Base-by-base conservation (phyloP, 2,329 filamentous ascomycete species). In the Rhynchosporium secalis region DNA sequence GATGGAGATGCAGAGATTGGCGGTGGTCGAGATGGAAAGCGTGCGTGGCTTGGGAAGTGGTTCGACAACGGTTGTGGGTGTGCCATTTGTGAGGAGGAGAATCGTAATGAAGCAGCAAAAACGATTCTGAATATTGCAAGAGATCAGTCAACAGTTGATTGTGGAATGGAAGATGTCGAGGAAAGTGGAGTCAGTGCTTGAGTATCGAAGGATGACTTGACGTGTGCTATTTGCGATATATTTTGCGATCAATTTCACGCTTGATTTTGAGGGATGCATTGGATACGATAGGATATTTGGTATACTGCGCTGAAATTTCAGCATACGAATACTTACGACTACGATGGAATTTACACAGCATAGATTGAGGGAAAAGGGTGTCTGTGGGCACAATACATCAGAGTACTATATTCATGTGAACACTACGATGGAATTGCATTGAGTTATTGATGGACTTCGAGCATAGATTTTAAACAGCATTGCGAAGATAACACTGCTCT, bases 1-100 rank as follows among this genome's bases (percentile, higher is more conserved):
- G 46, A 38, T 1, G 49, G 58, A 7, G 40, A 40, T 9, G n/a
- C 5, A 45, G n/a, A 12, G 20, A 55, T 48, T 15, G 46, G 43
- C 4, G 49, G 46, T 36, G 45, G 47, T 4, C 36, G 68, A 38
- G 33, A 47, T 13, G 55, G n/a, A 3, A 66, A 64, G 48, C 56
- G 69, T n/a, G 41, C 15, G 1, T 57, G 51, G 49, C 46, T 73
- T 4, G 38, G 51, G 3, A 72, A 72, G 57, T 72, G 71, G 71
- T 72, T 72, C 49, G 51, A 58, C 1, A 58, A 57, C n/a, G 70
- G 69, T 3, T 73, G 71, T 58, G 71, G 71, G 0, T 72, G 70
- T 60, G 33, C 40, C 8, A 29, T 66, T 15, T 72, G 70, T 43
- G 65, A 66, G 38, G 54, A 58, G 36, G 70, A 72, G 56, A 67